These are phyloP conservation scores for Verticillium alfalfae DNA, from an alignment of 2,329 filamentous ascomycete genomes.

Conservation along the genomic window DNA sequence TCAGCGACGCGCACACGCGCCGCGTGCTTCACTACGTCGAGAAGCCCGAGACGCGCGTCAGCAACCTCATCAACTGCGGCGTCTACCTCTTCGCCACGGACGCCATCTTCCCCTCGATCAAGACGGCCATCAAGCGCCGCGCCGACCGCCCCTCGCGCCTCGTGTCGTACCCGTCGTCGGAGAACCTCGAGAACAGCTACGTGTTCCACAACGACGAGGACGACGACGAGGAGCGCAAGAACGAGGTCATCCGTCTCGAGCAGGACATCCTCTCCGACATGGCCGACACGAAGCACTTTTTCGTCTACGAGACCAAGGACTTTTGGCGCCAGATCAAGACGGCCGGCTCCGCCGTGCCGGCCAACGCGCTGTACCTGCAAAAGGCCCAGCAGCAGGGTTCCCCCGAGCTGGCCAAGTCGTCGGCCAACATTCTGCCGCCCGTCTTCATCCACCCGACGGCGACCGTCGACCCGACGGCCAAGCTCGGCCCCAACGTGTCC, in stretches of 20 bases:
- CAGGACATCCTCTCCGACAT: slow-evolving; percentile 95
- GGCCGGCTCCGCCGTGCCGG: slow-evolving; percentile 91
- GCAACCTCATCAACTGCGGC: slow-evolving; percentile 97
- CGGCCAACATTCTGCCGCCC: slow-evolving; percentile 81
- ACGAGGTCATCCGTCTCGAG: slow-evolving; percentile 86
- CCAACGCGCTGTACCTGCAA: slow-evolving; percentile 93
- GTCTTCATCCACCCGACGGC: slow-evolving; percentile 95
- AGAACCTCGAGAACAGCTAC: slow-evolving; percentile 72
- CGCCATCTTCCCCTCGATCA: slow-evolving; percentile 93
- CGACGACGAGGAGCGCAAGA: slow-evolving; percentile 72
- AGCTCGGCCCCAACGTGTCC: slow-evolving; percentile 94
- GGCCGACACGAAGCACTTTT: slow-evolving; percentile 96
- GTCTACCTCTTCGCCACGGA: slow-evolving; percentile 97
- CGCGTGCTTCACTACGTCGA: slow-evolving; percentile 98
- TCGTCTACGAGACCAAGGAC: slow-evolving; percentile 96
- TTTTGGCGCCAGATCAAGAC: slow-evolving; percentile 99
- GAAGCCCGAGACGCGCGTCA: slow-evolving; percentile 96
- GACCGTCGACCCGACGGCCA: slow-evolving; percentile 86
- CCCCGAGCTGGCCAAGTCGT: slow-evolving; percentile 75
- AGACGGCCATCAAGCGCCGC: slow-evolving; percentile 90
- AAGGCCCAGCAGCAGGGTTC: slow-evolving; percentile 83
- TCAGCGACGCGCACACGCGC: slow-evolving; percentile 87
- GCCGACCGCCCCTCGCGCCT: slow-evolving; percentile 78
- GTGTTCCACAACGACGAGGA: slow-evolving; percentile 44
- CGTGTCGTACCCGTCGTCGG: slow-evolving; percentile 90